These are phyloP conservation scores for Canariomyces notabilis DNA, from an alignment of 2,329 filamentous ascomycete species.

Conservation along the genomic window DNA sequence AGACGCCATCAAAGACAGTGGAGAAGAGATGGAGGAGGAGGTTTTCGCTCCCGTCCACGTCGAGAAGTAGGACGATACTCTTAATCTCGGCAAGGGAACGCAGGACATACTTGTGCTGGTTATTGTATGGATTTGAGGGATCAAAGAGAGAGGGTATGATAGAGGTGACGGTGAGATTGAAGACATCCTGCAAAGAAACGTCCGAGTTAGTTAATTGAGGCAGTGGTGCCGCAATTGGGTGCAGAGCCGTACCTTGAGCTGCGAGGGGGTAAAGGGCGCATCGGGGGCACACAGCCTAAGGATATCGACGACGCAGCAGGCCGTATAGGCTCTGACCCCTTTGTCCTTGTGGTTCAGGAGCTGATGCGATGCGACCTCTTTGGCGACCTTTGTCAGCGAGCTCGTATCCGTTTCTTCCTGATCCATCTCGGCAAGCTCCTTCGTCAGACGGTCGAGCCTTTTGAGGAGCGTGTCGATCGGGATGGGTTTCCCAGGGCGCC, in stretches of 20 bases:
- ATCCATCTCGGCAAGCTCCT: conserved; percentile 79
- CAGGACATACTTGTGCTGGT: conserved; percentile 87
- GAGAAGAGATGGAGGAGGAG: conserved; percentile 80
- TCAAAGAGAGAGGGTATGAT: conserved; percentile 82
- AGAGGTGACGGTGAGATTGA: conserved; percentile 77
- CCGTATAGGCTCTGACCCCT: conserved; percentile 83
- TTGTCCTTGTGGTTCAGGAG: conserved; percentile 87
- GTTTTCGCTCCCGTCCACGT: conserved; percentile 75
- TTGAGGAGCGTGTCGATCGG: conserved; percentile 74
- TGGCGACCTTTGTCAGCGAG: conserved; percentile 79
- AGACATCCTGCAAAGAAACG: conserved; percentile 69
- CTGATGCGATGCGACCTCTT: conserved; percentile 76
- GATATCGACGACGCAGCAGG: conserved; percentile 88
- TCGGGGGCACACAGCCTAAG: conserved; percentile 89
- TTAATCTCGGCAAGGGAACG: conserved; percentile 87
- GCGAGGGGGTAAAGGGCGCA: conserved; percentile 84
- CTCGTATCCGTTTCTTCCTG: conserved; percentile 79
- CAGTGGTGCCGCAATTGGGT: background rate
- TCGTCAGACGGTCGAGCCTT: conserved; percentile 72
- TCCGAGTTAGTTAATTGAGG: conserved; percentile 20
- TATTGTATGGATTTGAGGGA: conserved; percentile 83
- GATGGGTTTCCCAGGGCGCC: conserved; percentile 88
- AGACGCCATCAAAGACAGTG: conserved; percentile 86
- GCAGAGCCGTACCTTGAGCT: conserved; percentile 71
- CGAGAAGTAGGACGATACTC: conserved; percentile 86